These are phyloP conservation scores for Auricularia sp. DNA, from an alignment of 768 basidiomycete species.

Conservation along the genomic window DNA sequence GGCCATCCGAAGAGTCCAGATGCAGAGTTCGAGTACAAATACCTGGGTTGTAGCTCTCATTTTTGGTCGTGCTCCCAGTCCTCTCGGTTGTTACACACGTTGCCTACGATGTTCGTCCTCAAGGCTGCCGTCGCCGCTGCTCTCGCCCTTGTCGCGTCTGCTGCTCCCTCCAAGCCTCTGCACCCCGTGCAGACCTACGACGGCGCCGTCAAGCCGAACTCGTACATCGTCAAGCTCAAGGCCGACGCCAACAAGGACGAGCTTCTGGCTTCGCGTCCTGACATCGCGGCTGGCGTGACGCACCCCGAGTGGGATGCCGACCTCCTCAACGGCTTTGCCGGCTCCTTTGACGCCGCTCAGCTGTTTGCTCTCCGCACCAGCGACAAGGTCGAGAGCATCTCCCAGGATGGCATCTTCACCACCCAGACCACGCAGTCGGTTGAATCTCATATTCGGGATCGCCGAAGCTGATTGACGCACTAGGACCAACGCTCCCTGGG, in stretches of 20 bases:
- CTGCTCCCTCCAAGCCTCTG: not conserved
- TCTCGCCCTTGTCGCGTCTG: not conserved
- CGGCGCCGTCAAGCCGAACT: conserved; percentile 9
- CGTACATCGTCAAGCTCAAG: conserved; percentile 20
- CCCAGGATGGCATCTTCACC: conserved; percentile 24
- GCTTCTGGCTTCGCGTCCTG: conserved; percentile 8
- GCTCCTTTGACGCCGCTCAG: conserved; percentile 11
- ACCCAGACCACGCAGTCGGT: conserved; percentile 12
- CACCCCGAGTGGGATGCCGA: conserved; percentile 15
- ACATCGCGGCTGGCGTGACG: conserved; percentile 7
- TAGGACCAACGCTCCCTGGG: conserved; percentile 18
- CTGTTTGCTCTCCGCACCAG: conserved; percentile 19
- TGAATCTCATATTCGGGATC: not conserved
- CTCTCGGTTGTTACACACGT: not conserved
- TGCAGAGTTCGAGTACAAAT: not conserved
- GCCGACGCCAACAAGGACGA: conserved; percentile 12
- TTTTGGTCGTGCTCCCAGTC: not conserved
- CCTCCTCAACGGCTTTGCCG: conserved; percentile 20
- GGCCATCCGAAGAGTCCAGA: too few species aligned
- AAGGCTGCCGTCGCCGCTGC: not conserved
- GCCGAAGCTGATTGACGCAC: not conserved
- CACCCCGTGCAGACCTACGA: conserved; percentile 8
- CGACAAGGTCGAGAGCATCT: conserved; percentile 19
- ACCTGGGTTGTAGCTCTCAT: not conserved
- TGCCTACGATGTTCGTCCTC: not conserved